Evolutionary conservation across 2,329 filamentous ascomycete genomes (phyloP), one percentile per base, ranked within the genome.

Genomic region (Neobulgaria alba): DNA sequence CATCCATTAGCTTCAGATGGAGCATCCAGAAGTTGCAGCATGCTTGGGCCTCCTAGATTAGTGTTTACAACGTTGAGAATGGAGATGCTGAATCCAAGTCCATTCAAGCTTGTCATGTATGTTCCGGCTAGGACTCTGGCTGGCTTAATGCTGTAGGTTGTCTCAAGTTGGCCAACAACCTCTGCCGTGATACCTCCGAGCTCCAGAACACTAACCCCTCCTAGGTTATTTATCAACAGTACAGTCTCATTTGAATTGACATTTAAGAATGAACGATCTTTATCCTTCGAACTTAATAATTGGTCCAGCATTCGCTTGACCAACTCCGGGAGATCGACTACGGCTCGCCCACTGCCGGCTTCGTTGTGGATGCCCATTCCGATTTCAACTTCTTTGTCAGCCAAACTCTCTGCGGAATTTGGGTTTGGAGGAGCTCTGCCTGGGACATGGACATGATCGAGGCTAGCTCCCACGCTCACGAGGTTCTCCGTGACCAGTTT

Each of bases 401-500:
- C 69, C 42, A 90, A 63, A 31, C 53, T 60, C 19, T 79, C 77
- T 17, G 77, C 74, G 9, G 67, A 68, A 32, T 69, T 70, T 10
- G 62, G 57, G 49, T 77, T 73, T 0, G 66, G 62, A 5, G 67
- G 58, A 1, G 68, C 73, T 45, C 88, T 74, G 3, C 90, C 89
- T 0, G 90, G 90, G 0, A 95, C 85, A 58, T 95, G 90, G n/a
- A 95, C 89, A 59, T 94, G 89, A 49, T 84, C 82, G 31, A 95
- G 66, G 39, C 85, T 90, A 3, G 85, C 84, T 12, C 89, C 90
- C 16, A 95, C 85, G 31, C 83, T 88, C 23, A 93, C 83, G 5
- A 90, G 65, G 58, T 94, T 94, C 14, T 76, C 70, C 2, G 85
- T 80, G 3, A 77, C 75, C 36, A 87, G 64, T 55, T 79, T 72